Conservation (phyloP, 2,329 filamentous ascomycete genomes). For the Orbilia blumenaviensis region DNA sequence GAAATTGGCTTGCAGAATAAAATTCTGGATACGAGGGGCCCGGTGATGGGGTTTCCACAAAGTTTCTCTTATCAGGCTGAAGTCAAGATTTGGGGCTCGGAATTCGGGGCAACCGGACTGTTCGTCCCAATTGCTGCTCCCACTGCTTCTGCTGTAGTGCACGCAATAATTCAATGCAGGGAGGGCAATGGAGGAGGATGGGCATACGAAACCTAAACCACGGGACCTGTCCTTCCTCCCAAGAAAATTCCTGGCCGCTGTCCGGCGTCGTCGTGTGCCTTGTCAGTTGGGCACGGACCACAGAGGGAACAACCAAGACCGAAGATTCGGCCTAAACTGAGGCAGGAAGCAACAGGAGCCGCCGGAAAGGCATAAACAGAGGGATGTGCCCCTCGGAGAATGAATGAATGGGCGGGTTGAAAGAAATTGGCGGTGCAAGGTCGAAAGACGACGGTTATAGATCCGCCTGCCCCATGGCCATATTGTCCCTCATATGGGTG, state of each 20-base stretch:
- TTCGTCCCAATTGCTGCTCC: background rate
- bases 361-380: background rate
- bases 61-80: conserved; percentile 43
- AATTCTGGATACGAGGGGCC: background rate
- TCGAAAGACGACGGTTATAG: conserved; percentile 28
- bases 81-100: conserved; percentile 25
- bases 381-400: conserved; percentile 1
- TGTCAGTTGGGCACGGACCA: conserved; percentile 31
- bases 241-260: conserved; percentile 23
- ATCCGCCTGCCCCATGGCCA: conserved; percentile 20
- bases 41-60: background rate
- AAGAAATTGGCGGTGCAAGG: conserved; percentile 13
- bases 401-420: background rate
- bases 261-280: conserved; percentile 15
- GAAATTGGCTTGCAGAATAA: conserved; percentile 6
- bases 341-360: conserved; percentile 16
- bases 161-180: conserved; percentile 39
- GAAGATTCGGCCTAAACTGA: conserved; percentile 21
- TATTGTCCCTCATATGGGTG: background rate
- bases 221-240: background rate
- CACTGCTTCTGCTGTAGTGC: background rate
- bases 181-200: conserved; percentile 4
- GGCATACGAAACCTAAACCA: conserved; percentile 21
- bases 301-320: background rate
- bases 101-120: conserved; percentile 26